Evolutionary conservation across 2,329 filamentous ascomycete species (phyloP), one percentile per base, ranked within the genome.

Genomic region (Trichoderma sp.): DNA sequence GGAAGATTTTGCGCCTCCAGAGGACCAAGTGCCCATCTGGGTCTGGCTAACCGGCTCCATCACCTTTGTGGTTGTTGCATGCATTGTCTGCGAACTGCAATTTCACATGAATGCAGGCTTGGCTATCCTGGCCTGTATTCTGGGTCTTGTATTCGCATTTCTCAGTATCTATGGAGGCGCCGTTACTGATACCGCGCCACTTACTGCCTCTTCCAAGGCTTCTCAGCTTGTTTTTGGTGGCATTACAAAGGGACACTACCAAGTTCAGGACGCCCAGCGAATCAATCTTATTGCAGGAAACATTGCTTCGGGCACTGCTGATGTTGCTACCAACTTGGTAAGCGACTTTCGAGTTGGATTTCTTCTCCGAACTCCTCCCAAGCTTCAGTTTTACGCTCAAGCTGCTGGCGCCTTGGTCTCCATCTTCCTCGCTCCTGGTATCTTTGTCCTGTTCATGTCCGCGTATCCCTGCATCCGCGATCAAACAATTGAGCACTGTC

Each of bases 401-500:
- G 84, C 83, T 52, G 78, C 90, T 16, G 89, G 89, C 32, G 86
- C 86, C 10, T 76, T 90, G 37, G 84, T 90, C 59, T 85, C 89
- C n/a, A 83, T 90, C 72, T 90, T 90, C 80, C 79, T 91, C 14
- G 87, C 89, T 0, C 89, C 89, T 0, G 88, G 86, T 11, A 84
- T 91, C 72, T 91, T 91, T 75, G 85, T 90, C 39, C 84, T 91
- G 55, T 91, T 91, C 81, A 84, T 87, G 71, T 83, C 85, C 5
- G 90, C 90, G 0, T 91, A 92, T 76, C 89, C 89, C 0, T 91
- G 90, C 75, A 89, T 91, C 72, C 84, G 87, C 75, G 80, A 85
- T 8, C 72, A 75, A 69, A 81, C 84, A 26, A 51, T 43, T 46
- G 68, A 4, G 69, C 69, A 71, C 13, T 91, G 89, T 75, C 79